Evolutionary conservation across 352 stramenopile species (phyloP), one percentile per base, ranked within the genome.

Genomic region (Plasmopara viticola): DNA sequence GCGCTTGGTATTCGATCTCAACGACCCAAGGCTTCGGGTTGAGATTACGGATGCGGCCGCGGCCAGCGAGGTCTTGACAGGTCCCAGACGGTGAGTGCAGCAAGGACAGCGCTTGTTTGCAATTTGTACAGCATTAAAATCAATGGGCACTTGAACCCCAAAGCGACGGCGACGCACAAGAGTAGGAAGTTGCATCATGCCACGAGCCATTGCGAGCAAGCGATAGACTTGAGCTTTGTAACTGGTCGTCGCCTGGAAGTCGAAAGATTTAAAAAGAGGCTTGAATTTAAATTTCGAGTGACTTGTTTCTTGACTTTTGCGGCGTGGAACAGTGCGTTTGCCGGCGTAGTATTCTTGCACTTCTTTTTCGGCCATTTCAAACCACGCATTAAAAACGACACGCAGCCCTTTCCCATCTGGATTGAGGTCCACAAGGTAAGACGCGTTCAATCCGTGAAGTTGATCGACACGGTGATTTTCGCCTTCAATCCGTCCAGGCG

Each of bases 141-240:
- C 67, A 0, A 67, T 56, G 5, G 84, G 63, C 15, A 68, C 65
- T 53, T 87, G 78, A 0, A 72, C 61, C 13, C 73, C 75, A 12
- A 87, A 70, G 2, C 78, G 71, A 2, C 72, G 71, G 39, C 78
- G 71, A 10, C 69, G 69, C 12, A 89, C 62, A 15, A 87, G 45
- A 12, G 60, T 53, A 2, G 70, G 61, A 10, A 85, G 55, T 9
- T 66, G 60, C 10, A 45, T 60, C 3, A 69, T 55, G 9, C 61
- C 66, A 10, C 69, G 62, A 1, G 70, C 70, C 31, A 80, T 58
- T 0, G 53, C 28, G 30, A 73, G 10, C 25, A 78, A 43, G 4
- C 60, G 46, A 43, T 52, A 51, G 31, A 13, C 9, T 17, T 44
- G 51, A 25, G 51, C 42, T 51, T 9, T n/a, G 44, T 12, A 20